These are phyloP conservation scores for Cadophora gregata DNA, from an alignment of 2,329 filamentous ascomycete genomes.

Conservation along the genomic window DNA sequence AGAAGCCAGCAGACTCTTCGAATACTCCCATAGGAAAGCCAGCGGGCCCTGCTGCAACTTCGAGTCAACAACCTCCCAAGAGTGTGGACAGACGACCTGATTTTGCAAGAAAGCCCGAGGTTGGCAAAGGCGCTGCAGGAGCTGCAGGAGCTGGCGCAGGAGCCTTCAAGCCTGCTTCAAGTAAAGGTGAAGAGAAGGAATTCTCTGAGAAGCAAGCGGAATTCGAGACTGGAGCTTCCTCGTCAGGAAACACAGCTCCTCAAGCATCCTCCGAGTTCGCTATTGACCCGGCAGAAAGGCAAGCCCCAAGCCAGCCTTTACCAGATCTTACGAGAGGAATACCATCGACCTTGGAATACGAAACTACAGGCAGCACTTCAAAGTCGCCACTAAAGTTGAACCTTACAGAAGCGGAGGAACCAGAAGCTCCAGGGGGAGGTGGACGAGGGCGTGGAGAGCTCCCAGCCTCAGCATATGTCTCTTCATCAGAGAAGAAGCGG, in stretches of 20 bases:
- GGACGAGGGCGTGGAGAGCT: constrained; percentile 68
- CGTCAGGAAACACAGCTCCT: constrained; percentile 46
- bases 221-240: constrained; percentile 45
- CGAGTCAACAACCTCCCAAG: constrained; percentile 30
- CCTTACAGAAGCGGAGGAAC: constrained; percentile 52
- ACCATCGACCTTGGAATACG: constrained; percentile 85
- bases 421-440: constrained; percentile 50
- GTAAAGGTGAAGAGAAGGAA: constrained; percentile 28
- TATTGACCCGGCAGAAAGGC: constrained; percentile 49
- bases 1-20: constrained; percentile 37
- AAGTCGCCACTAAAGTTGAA: constrained; percentile 55
- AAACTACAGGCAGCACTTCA: constrained; percentile 59
- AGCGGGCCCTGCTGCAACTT: constrained; percentile 27
- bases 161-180: constrained; percentile 28
- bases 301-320: constrained; percentile 68
- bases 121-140: constrained; percentile 29
- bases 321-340: constrained; percentile 95
- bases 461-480: constrained; percentile 83
- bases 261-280: constrained; percentile 43
- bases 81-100: constrained; percentile 34
- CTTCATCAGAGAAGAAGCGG: constrained; percentile 84
- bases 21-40: constrained; percentile 29
- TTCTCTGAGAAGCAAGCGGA: constrained; percentile 39
- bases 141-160: constrained; percentile 27
- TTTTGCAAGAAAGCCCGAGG: constrained; percentile 31